Evolutionary conservation across 306 rosid species (phyloP).

Genomic region (Lupinus albus): DNA sequence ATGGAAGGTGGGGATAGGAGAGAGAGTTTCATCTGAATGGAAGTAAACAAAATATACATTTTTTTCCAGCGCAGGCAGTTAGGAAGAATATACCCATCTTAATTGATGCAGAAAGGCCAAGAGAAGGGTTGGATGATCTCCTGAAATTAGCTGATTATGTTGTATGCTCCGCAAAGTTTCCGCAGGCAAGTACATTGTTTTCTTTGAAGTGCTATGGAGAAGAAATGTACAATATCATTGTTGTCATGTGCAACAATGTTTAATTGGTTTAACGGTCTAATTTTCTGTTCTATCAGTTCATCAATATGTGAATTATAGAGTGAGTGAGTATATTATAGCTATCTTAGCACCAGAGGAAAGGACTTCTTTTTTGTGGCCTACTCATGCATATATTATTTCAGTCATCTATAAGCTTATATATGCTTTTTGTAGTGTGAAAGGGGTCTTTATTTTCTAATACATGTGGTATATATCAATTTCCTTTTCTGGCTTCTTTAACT

Average conservation of each 20-base stretch:
- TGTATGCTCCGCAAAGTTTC: conserved; percentile 79
- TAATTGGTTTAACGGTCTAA: conserved; percentile 25
- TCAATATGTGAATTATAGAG: no score
- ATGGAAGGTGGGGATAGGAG: no score
- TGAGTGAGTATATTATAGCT: not conserved
- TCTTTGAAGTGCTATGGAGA: conserved; percentile 28
- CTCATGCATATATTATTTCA: conserved; percentile 18
- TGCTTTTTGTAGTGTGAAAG: conserved; percentile 18
- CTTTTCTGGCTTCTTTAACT: conserved; percentile 1
- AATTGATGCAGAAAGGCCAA: conserved; percentile 79
- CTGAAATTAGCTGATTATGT: conserved; percentile 67
- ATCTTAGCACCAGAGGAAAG: conserved; percentile 8
- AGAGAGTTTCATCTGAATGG: conserved; percentile 32
- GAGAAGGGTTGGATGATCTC: conserved; percentile 93
- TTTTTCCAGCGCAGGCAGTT: conserved; percentile 70
- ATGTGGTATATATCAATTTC: conserved; percentile 19
- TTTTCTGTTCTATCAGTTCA: no score
- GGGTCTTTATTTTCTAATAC: conserved; percentile 21
- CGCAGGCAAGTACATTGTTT: conserved; percentile 63
- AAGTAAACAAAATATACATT: conserved; percentile 46
- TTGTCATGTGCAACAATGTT: conserved; percentile 11
- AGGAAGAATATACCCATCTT: conserved; percentile 72
- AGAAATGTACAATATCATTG: conserved; percentile 22
- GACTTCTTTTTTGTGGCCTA: not conserved
- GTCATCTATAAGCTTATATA: conserved; percentile 23